Evolutionary conservation across 2,329 filamentous ascomycete species (phyloP), one percentile per base, ranked within the genome.

Genomic region (Plectosphaerella plurivora): DNA sequence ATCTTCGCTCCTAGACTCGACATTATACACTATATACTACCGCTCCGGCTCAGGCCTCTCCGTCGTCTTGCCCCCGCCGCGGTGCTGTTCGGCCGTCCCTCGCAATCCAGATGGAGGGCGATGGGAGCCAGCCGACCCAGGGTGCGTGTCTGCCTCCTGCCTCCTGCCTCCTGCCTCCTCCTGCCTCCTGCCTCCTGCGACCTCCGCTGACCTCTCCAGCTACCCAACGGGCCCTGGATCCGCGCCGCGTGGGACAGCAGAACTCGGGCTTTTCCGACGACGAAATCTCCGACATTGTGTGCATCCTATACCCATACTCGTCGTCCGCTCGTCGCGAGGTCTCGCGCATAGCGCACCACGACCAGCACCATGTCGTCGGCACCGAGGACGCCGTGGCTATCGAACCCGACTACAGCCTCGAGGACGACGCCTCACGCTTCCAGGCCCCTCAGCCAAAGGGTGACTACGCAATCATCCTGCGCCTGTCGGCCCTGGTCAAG

Each of bases 221-320:
- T 52, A 96, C 91, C 15, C 91, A 96, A 67, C 85, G 84, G 65
- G 83, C 88, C 62, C 74, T 91, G 58, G 91, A 97, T 66, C 90
- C 91, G 41, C 83, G 91, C 57, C 85, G 91, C 51, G 68, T 89
- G 56, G 91, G 91, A 52, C 79, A 87, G 65, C 88, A 90, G 68
- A 89, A 90, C 65, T 94, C 90, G 41, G 90, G 89, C 52, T 84
- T 97, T 55, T 87, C 82, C 50, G 87, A 92, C 60, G 82, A 89
- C 58, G 92, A 96, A 66, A 82, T 94, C 48, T 83, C 89, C 56
- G 92, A 97, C 70, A 90, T 97, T 60, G 83, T 96, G 58, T 95
- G 91, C 71, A 84, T 97, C 53, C 79, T 97, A 25, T 86, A 95
- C 60, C 92, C 93, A 11, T 83, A 83, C 58, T 89, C 91, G 3